These are phyloP conservation scores for Trametes sanguinea DNA, from an alignment of 768 basidiomycete species.

Conservation along the genomic window DNA sequence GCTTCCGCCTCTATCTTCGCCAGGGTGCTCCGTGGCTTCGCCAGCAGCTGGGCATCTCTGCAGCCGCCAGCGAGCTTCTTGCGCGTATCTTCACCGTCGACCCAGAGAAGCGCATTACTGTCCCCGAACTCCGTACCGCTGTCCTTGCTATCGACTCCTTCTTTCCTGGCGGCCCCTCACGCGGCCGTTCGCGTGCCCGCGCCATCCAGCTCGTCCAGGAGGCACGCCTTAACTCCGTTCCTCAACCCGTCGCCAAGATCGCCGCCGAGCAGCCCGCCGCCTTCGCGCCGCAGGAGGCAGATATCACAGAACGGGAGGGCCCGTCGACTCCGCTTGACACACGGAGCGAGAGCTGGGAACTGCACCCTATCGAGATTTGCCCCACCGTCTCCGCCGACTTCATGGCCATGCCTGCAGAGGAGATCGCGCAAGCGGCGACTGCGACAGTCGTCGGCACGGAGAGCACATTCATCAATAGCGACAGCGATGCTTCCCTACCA, in stretches of 20 bases:
- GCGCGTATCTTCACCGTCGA: conserved; percentile 34
- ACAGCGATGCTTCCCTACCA: neutral
- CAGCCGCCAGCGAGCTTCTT: conserved; percentile 32
- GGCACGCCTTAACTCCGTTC: neutral
- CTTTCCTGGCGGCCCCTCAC: conserved; percentile 38
- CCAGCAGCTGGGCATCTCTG: conserved; percentile 35
- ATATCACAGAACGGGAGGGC: conserved; percentile 11
- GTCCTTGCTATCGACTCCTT: conserved; percentile 62
- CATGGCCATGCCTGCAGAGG: conserved; percentile 5
- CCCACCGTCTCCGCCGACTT: conserved; percentile 9
- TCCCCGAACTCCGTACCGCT: conserved; percentile 51
- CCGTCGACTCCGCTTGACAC: neutral
- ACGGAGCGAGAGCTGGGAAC: conserved; percentile 13
- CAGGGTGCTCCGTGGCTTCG: conserved; percentile 75
- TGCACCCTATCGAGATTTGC: conserved; percentile 4
- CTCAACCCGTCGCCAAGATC: neutral
- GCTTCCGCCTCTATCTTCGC: conserved; percentile 80
- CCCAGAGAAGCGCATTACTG: conserved; percentile 34
- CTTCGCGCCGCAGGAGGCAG: neutral
- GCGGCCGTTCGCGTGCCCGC: neutral
- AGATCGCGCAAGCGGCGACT: conserved; percentile 6
- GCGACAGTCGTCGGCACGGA: conserved; percentile 8
- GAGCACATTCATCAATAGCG: conserved; percentile 8
- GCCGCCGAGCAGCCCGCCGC: neutral
- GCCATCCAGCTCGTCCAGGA: neutral